Conservation (phyloP, 169 alveolate genomes). For the Cyclospora cayetanensis region DNA sequence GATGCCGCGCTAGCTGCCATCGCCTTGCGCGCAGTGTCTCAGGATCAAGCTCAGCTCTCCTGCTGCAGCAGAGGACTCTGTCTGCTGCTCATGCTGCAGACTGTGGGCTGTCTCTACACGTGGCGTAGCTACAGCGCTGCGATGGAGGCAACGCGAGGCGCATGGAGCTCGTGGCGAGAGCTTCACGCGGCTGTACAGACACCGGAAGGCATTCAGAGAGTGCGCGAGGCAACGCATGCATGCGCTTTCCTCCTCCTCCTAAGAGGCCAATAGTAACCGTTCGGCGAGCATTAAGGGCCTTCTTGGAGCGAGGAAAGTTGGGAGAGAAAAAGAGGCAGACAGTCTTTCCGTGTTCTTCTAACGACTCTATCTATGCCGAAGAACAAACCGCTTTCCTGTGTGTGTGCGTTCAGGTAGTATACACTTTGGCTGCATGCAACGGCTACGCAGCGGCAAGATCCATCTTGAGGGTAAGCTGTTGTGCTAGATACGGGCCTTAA, state of each 20-base stretch:
- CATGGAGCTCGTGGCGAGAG: constrained; percentile 74
- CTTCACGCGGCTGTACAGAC: constrained; percentile 23
- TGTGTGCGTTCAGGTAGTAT: neutral
- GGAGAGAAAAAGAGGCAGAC: too few species aligned
- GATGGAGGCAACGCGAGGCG: neutral
- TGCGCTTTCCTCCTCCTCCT: too few species aligned
- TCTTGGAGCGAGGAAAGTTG: too few species aligned
- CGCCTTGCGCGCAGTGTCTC: constrained; percentile 32
- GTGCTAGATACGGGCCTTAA: too few species aligned
- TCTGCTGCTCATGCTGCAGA: constrained; percentile 30
- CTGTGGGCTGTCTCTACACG: neutral
- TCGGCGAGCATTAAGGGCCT: too few species aligned
- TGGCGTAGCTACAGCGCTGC: constrained; percentile 34
- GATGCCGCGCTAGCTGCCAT: constrained; percentile 22
- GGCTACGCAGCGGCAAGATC: constrained; percentile 60
- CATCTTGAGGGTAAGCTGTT: neutral
- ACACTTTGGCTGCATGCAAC: constrained; percentile 14
- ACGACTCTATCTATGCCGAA: neutral
- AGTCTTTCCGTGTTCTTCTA: too few species aligned
- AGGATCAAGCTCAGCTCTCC: neutral
- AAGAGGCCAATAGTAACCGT: too few species aligned
- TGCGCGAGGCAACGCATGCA: too few species aligned
- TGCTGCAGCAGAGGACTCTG: constrained; percentile 51
- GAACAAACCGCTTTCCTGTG: neutral
- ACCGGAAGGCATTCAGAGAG: constrained; percentile 8